Conservation (phyloP, 768 basidiomycete genomes). For the Psilocybe cubensis region DNA sequence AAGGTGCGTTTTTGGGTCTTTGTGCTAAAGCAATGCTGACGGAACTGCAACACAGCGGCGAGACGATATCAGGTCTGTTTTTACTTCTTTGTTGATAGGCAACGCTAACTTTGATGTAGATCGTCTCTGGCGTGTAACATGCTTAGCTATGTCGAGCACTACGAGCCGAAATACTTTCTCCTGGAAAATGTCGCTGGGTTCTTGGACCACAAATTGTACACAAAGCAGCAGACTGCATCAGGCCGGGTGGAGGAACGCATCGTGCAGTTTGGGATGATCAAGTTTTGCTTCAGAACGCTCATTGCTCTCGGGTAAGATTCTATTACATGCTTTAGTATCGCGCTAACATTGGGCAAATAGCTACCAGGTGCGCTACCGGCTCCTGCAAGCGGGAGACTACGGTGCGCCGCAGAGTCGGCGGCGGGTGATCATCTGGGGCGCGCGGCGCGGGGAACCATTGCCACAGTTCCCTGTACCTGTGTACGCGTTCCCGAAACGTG, state of each 20-base stretch:
- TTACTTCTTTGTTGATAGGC: constrained; percentile 72
- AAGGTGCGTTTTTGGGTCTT: constrained; percentile 41
- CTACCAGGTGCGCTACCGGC: constrained; percentile 69
- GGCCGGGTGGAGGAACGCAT: constrained; percentile 34
- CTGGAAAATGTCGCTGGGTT: constrained; percentile 77
- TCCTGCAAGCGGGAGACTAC: constrained; percentile 73
- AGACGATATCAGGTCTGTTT: constrained; percentile 66
- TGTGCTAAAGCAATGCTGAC: no score
- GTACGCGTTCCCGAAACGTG: constrained; percentile 46
- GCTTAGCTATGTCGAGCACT: constrained; percentile 71
- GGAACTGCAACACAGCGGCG: no score
- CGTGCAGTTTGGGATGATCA: constrained; percentile 62
- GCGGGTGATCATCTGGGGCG: constrained; percentile 72
- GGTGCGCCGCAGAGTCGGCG: constrained; percentile 72
- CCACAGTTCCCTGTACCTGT: constrained; percentile 70
- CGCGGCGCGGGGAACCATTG: constrained; percentile 55
- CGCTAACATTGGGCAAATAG: constrained; percentile 28
- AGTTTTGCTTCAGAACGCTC: constrained; percentile 64
- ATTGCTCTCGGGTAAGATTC: constrained; percentile 62
- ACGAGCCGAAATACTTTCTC: constrained; percentile 63
- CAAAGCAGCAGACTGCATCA: constrained; percentile 24
- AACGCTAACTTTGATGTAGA: constrained; percentile 40
- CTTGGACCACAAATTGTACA: constrained; percentile 50
- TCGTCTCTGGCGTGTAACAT: constrained; percentile 70
- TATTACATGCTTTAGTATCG: not conserved